Conservation (phyloP, 371 early-diverging fungal genomes). For the Chytridium lagenaria region DNA sequence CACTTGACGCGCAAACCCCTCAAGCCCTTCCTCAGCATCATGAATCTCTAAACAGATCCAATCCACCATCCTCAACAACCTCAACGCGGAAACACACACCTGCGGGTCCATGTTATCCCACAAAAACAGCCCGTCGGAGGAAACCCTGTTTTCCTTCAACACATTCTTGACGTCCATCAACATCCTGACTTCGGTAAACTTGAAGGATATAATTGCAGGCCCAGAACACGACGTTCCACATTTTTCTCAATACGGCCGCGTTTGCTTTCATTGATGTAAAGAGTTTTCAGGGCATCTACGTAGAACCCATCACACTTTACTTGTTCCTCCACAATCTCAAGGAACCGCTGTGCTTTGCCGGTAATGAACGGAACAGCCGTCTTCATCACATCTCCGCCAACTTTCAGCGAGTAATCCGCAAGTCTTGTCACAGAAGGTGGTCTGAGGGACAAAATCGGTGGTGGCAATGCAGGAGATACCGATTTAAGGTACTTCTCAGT, state of each 20-base stretch:
- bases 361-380: background rate
- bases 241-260: slow-evolving; percentile 32
- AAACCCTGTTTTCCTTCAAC: slow-evolving; percentile 29
- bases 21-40: background rate
- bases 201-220: slow-evolving; percentile 27
- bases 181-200: slow-evolving; percentile 23
- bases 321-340: slow-evolving; percentile 15
- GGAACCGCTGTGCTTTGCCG: background rate
- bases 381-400: background rate
- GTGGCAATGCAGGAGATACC: slow-evolving; percentile 5
- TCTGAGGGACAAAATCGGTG: slow-evolving; percentile 1
- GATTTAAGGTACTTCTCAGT: background rate
- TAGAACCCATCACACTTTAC: slow-evolving; percentile 27
- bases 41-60: slow-evolving; percentile 24
- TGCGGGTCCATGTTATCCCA: slow-evolving; percentile 41
- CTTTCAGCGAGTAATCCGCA: background rate
- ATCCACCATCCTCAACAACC: slow-evolving; percentile 30
- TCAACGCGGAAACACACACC: slow-evolving; percentile 25
- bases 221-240: slow-evolving; percentile 32
- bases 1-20: slow-evolving; percentile 3
- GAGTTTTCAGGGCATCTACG: slow-evolving; percentile 10
- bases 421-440: background rate
- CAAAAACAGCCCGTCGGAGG: slow-evolving; percentile 19
- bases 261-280: slow-evolving; percentile 34
- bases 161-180: slow-evolving; percentile 26